Base-by-base conservation (phyloP, 2,329 filamentous ascomycete genomes). In the Kalaharituber pfeilii region DNA sequence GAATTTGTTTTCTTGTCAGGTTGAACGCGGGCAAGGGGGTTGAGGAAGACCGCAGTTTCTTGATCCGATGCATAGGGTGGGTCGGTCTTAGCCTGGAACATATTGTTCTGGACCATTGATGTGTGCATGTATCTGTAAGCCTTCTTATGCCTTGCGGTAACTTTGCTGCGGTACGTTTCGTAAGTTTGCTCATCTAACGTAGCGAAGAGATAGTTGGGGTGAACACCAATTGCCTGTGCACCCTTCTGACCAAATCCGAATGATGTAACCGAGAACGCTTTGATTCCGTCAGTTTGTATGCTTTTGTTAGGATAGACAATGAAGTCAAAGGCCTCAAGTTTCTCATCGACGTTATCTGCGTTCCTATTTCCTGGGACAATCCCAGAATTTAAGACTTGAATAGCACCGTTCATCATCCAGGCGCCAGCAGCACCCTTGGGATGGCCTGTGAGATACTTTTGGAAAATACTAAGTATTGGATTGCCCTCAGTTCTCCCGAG, bases 221-320 rank as follows among this genome's bases (percentile, higher is more conserved):
- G 91, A 52, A 98, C 83, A 75, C 89, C 91, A 65, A 98, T 93
- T 44, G 84, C 89, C 70, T 98, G 93, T 25, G 91, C 86, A 67
- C 91, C 91, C 79, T 98, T 98, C 71, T 98, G 91, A 63, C 91
- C 91, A 75, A 98, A 98, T 70, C 91, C 91, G 69, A 98, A 98
- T 0, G 93, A 98, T 5, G 93, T 98, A 60, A 98, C 86, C 1
- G 87, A 94, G 77, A 98, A 96, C 13, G 91, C 93, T 73, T 96
- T 98, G 75, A 98, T 77, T 60, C 91, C 91, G 65, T 98, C 91
- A 6, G 91, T 98, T 74, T 98, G 91, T 64, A 98, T 88, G 69
- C 80, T 84, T 65, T 85, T 84, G 71, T 84, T 94, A 49, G 91
- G 91, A 71, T 95, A 98, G 60, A 96, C 86, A 63, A 98, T 94